These are phyloP conservation scores for Clitopilus hobsonii DNA, from an alignment of 768 basidiomycete genomes.

Conservation along the genomic window DNA sequence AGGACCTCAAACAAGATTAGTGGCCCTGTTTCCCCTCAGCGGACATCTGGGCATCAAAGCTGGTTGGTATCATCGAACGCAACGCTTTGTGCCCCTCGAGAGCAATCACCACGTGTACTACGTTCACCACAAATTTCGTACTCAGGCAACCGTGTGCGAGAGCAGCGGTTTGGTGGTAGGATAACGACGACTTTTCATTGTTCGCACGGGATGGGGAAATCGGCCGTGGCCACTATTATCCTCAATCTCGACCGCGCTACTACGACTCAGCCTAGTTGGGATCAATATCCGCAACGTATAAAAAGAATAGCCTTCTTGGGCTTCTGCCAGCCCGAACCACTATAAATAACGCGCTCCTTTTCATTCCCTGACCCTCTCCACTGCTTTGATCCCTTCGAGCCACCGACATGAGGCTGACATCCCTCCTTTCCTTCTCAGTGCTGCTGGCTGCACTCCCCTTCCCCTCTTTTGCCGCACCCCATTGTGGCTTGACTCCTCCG, in stretches of 20 bases:
- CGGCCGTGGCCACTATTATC: not conserved
- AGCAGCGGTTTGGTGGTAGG: not conserved
- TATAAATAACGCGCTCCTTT: not conserved
- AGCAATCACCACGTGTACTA: not conserved
- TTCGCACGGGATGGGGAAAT: not conserved
- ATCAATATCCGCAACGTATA: not conserved
- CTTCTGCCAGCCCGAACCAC: not conserved
- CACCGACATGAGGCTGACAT: slow-evolving; percentile 4
- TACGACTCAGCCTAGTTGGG: not conserved
- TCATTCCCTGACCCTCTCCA: slow-evolving; percentile 1
- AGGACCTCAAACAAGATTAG: too few relatives aligned
- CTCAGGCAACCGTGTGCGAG: not conserved
- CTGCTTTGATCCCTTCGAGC: slow-evolving; percentile 3
- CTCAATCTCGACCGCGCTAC: not conserved
- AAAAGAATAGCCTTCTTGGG: not conserved
- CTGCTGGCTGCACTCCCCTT: slow-evolving; percentile 22
- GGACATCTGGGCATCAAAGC: too few relatives aligned
- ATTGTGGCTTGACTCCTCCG: slow-evolving; percentile 29
- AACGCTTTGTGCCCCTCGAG: too few relatives aligned
- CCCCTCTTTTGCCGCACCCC: slow-evolving; percentile 20
- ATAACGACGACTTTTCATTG: not conserved
- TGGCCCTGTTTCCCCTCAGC: too few relatives aligned
- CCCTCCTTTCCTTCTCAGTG: slow-evolving; percentile 10
- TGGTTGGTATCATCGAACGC: too few relatives aligned
- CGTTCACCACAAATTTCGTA: not conserved